Evolutionary conservation across 805 yeast genomes (phyloP).

Genomic region (Clavispora fructus): DNA sequence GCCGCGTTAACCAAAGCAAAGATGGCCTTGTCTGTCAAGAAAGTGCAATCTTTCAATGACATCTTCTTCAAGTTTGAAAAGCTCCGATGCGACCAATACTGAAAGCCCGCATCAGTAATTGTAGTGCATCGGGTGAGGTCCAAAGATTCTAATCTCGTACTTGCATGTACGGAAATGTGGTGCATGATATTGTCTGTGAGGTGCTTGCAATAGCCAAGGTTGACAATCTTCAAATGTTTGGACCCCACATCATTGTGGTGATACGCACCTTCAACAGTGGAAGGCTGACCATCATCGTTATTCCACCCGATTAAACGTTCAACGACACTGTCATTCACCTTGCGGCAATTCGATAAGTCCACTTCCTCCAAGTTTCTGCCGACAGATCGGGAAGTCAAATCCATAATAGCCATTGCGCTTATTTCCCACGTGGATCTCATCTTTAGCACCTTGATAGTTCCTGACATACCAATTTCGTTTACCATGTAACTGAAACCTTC

Average conservation of each 20-base stretch:
- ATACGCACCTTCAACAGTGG: conserved; percentile 8
- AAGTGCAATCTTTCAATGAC: conserved; percentile 67
- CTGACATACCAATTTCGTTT: conserved; percentile 64
- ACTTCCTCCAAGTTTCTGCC: conserved; percentile 55
- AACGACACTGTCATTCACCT: conserved; percentile 66
- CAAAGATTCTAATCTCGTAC: conserved; percentile 47
- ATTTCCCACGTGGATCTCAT: conserved; percentile 76
- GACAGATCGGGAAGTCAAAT: conserved; percentile 58
- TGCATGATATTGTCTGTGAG: conserved; percentile 64
- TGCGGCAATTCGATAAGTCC: conserved; percentile 68
- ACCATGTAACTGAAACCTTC: conserved; percentile 68
- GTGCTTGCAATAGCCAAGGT: conserved; percentile 71
- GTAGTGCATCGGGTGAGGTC: conserved; percentile 73
- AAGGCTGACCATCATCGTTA: conserved; percentile 1
- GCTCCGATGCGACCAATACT: conserved; percentile 54
- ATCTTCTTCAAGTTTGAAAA: conserved; percentile 51
- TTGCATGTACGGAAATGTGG: conserved; percentile 57
- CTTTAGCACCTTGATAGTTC: conserved; percentile 47
- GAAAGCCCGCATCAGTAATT: conserved; percentile 69
- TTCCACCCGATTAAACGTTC: conserved; percentile 62
- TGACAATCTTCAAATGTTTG: conserved; percentile 46
- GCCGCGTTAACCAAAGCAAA: conserved; percentile 59
- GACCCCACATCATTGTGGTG: conserved; percentile 46
- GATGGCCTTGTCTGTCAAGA: conserved; percentile 60
- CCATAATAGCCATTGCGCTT: conserved; percentile 79